Evolutionary conservation across 2,329 filamentous ascomycete genomes (phyloP).

Genomic region (Hypoxylon rubiginosum): DNA sequence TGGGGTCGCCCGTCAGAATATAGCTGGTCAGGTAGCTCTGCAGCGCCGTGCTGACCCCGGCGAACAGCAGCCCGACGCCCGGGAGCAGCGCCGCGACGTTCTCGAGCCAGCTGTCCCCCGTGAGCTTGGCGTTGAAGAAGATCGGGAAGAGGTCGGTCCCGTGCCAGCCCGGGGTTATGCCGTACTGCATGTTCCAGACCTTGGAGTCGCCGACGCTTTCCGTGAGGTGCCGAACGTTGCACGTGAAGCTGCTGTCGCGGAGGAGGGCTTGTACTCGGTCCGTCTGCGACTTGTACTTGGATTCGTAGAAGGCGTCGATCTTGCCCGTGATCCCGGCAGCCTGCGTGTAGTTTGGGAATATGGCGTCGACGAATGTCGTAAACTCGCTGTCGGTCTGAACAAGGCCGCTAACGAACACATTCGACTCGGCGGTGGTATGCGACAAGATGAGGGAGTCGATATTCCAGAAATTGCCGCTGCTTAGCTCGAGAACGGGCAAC

Average conservation of each 20-base stretch:
- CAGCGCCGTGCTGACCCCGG: slow-evolving; percentile 16
- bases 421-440: slow-evolving; percentile 18
- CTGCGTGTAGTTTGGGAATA: slow-evolving; percentile 22
- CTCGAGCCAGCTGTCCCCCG: slow-evolving; percentile 21
- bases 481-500: slow-evolving; percentile 19
- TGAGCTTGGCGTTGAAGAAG: slow-evolving; percentile 14
- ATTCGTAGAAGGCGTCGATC: slow-evolving; percentile 14
- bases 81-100: slow-evolving; percentile 13
- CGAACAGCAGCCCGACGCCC: slow-evolving; percentile 7
- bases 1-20: slow-evolving; percentile 20
- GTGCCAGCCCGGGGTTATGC: slow-evolving; percentile 14
- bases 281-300: slow-evolving; percentile 17
- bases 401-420: slow-evolving; percentile 18
- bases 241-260: slow-evolving; percentile 28
- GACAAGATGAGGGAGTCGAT: slow-evolving; percentile 21
- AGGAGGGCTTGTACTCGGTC: slow-evolving; percentile 15
- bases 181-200: slow-evolving; percentile 24
- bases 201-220: slow-evolving; percentile 18
- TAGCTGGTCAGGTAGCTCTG: slow-evolving; percentile 25
- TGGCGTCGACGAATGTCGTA: slow-evolving; percentile 2
- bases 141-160: slow-evolving; percentile 14
- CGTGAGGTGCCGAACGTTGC: slow-evolving; percentile 24
- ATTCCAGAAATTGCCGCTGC: slow-evolving; percentile 19
- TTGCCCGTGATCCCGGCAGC: slow-evolving; percentile 17
- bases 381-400: slow-evolving; percentile 20